Percentiles rank a stretch among this genome's conserved stretches.
phyloP scores from a whole-genome alignment of 805 yeast species.

The Saccharomyces paradoxus region DNA sequence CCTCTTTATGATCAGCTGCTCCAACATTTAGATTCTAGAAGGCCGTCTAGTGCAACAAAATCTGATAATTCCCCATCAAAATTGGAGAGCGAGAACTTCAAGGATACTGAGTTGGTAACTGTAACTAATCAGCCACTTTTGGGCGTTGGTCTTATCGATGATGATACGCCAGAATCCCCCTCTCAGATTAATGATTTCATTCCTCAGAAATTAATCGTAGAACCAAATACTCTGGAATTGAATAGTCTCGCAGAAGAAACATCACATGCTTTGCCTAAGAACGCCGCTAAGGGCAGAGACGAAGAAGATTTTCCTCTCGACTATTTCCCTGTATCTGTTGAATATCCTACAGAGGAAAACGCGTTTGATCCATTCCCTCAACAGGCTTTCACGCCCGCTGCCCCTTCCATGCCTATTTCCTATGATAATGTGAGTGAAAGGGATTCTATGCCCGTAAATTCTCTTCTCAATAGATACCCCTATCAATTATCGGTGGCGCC shows the following conservation, averaged over 20 bases:
- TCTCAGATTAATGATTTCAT: not conserved
- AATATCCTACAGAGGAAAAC: constrained; percentile 21
- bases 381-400: not conserved
- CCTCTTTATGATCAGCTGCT: constrained; percentile 49
- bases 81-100: not conserved
- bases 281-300: constrained; percentile 14
- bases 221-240: constrained; percentile 9
- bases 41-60: constrained; percentile 3
- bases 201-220: constrained; percentile 16
- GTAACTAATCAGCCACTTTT: not conserved
- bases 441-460: not conserved
- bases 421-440: not conserved
- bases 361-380: not conserved
- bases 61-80: constrained; percentile 2
- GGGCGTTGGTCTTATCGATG: not conserved
- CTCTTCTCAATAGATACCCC: not conserved
- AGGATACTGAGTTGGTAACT: not conserved
- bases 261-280: constrained; percentile 1
- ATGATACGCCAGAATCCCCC: not conserved
- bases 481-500: not conserved
- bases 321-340: constrained; percentile 44
- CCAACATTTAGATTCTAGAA: constrained; percentile 33
- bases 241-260: not conserved
- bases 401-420: constrained; percentile 9
- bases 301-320: constrained; percentile 70